Conservation (phyloP, 164 flowering plant species). For the Akebia trifoliata region DNA sequence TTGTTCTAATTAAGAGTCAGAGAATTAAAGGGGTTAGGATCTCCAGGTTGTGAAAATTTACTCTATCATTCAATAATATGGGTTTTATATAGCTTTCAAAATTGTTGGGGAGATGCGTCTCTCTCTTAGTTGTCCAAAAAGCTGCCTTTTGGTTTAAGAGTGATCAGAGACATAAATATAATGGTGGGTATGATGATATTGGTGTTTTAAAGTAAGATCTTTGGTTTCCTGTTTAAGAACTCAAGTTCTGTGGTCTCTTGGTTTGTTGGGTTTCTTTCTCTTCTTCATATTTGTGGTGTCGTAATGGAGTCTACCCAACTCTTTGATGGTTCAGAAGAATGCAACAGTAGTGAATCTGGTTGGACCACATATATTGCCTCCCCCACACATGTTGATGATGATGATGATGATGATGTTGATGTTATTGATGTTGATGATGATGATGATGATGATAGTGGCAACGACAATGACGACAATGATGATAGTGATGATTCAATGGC, state of each 20-base stretch:
- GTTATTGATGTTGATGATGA: constrained; percentile 8
- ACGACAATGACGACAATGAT: neutral
- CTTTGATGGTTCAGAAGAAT: constrained; percentile 33
- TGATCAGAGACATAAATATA: constrained; percentile 19
- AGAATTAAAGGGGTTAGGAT: constrained; percentile 25
- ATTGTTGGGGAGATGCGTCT: constrained; percentile 8
- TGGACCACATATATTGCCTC: constrained; percentile 77
- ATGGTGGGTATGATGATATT: constrained; percentile 8
- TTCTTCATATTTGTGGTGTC: constrained; percentile 6
- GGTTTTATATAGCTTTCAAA: constrained; percentile 11
- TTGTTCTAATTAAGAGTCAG: constrained; percentile 15
- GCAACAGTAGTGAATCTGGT: constrained; percentile 70
- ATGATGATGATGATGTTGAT: constrained; percentile 14
- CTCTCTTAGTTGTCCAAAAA: constrained; percentile 16
- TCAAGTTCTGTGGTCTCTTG: constrained; percentile 18
- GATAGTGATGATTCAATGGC: constrained; percentile 79
- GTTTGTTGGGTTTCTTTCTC: constrained; percentile 12
- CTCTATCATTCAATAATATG: constrained; percentile 28
- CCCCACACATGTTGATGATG: constrained; percentile 40
- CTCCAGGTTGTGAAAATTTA: constrained; percentile 32
- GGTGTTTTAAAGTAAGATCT: neutral
- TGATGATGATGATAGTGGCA: neutral
- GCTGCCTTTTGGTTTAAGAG: constrained; percentile 14
- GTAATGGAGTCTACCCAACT: constrained; percentile 44
- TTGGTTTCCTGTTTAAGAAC: constrained; percentile 12